phyloP scores from a whole-genome alignment of 2,329 filamentous ascomycete genomes.

The Kalaharituber pfeilii region DNA sequence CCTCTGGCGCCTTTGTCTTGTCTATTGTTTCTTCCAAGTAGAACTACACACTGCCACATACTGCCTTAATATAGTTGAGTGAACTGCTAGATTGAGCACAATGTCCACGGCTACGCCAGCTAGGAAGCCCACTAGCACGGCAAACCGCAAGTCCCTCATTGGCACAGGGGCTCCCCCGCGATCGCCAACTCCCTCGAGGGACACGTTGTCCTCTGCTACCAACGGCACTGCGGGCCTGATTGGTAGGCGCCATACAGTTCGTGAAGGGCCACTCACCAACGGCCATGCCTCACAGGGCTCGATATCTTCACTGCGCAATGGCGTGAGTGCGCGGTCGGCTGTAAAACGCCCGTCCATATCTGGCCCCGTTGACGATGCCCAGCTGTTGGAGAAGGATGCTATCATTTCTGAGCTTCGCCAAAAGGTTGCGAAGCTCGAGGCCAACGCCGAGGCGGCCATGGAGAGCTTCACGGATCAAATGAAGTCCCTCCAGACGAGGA shows the following conservation, averaged over 20 bases:
- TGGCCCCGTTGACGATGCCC: slow-evolving; percentile 12
- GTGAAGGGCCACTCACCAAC: slow-evolving; percentile 9
- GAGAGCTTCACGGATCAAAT: slow-evolving; percentile 43
- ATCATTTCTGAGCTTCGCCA: slow-evolving; percentile 20
- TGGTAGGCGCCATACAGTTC: slow-evolving; percentile 14
- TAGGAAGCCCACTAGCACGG: background rate
- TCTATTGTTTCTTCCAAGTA: too few species aligned
- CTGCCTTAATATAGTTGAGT: too few species aligned
- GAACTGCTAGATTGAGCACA: too few species aligned
- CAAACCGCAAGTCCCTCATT: background rate
- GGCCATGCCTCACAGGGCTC: slow-evolving; percentile 3
- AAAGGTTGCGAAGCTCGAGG: slow-evolving; percentile 24
- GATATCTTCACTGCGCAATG: slow-evolving; percentile 14
- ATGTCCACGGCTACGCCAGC: background rate
- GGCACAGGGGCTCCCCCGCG: background rate
- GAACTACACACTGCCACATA: too few species aligned
- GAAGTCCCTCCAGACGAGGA: slow-evolving; percentile 64
- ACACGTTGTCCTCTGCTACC: background rate
- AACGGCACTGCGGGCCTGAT: background rate
- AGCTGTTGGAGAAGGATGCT: slow-evolving; percentile 17
- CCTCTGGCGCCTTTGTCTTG: too few species aligned
- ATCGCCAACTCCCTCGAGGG: background rate
- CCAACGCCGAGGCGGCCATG: slow-evolving; percentile 59
- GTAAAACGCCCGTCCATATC: slow-evolving; percentile 18
- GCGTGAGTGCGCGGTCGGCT: slow-evolving; percentile 21